These are phyloP conservation scores for Amanita pallidorosea DNA, from an alignment of 768 basidiomycete genomes.

Conservation along the genomic window DNA sequence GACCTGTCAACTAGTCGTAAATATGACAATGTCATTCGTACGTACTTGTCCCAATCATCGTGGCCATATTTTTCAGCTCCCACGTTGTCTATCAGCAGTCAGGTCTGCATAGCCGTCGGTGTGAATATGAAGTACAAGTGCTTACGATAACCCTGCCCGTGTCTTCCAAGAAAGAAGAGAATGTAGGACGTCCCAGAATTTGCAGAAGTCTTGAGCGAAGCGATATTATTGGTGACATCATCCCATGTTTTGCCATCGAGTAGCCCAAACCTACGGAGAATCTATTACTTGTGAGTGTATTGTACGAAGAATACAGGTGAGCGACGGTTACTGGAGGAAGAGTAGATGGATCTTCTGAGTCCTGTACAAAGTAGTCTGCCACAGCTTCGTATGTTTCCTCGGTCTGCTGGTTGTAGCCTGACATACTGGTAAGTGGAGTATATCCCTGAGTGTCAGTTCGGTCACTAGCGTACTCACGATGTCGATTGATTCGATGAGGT, in stretches of 20 bases:
- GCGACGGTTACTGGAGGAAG: conserved; percentile 1
- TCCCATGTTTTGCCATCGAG: conserved; percentile 44
- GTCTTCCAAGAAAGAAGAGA: conserved; percentile 53
- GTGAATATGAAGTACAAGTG: conserved; percentile 3
- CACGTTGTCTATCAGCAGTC: conserved; percentile 44
- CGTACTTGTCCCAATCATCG: conserved; percentile 51
- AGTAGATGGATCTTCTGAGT: background rate
- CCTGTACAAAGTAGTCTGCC: background rate
- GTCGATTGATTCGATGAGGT: too few relatives aligned
- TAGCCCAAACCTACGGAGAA: conserved; percentile 49
- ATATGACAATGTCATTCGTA: conserved; percentile 1
- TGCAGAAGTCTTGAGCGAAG: conserved; percentile 31
- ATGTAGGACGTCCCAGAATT: conserved; percentile 38
- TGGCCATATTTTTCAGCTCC: conserved; percentile 48
- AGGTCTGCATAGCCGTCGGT: background rate
- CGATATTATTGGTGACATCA: conserved; percentile 29
- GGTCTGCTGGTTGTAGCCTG: too few relatives aligned
- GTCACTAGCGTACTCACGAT: too few relatives aligned
- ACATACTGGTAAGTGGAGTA: too few relatives aligned
- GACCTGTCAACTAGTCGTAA: background rate
- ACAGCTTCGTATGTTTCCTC: background rate
- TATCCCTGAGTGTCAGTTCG: too few relatives aligned
- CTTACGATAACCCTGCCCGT: conserved; percentile 69
- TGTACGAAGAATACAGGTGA: background rate
- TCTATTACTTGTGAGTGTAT: conserved; percentile 21